Evolutionary conservation across 1,139 yeast genomes (phyloP).

Genomic region (Geotrichum histeridarum): DNA sequence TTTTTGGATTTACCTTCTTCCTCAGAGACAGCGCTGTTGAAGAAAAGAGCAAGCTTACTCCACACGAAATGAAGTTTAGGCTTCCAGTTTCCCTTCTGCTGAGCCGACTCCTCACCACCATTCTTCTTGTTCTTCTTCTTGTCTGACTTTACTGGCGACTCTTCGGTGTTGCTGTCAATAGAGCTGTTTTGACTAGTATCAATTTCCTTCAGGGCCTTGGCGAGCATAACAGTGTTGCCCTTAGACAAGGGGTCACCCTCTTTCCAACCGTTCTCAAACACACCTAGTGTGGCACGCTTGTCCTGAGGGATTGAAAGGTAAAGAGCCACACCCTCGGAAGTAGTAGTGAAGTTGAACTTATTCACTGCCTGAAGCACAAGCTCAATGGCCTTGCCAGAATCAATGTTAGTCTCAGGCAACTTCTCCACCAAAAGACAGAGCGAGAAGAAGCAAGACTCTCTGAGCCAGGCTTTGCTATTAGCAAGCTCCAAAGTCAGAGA

Average conservation of each 20-base stretch:
- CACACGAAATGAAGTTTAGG: slow-evolving; percentile 82
- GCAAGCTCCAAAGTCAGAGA: slow-evolving; percentile 56
- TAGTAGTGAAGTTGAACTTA: slow-evolving; percentile 51
- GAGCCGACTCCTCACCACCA: slow-evolving; percentile 28
- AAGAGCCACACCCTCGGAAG: slow-evolving; percentile 78
- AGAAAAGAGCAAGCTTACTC: slow-evolving; percentile 47
- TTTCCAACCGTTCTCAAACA: slow-evolving; percentile 53
- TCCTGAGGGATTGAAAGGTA: slow-evolving; percentile 49
- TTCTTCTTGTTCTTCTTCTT: slow-evolving; percentile 23
- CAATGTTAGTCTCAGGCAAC: slow-evolving; percentile 27
- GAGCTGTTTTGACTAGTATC: slow-evolving; percentile 36
- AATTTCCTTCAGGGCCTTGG: slow-evolving; percentile 63
- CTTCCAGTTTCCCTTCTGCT: slow-evolving; percentile 66
- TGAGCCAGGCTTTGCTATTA: slow-evolving; percentile 68
- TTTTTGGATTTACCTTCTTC: slow-evolving; percentile 37
- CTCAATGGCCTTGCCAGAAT: slow-evolving; percentile 34
- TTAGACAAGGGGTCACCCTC: slow-evolving; percentile 64
- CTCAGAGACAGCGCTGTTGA: slow-evolving; percentile 24
- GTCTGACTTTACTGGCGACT: slow-evolving; percentile 20
- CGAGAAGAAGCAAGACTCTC: slow-evolving; percentile 75
- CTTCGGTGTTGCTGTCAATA: slow-evolving; percentile 36
- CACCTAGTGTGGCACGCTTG: slow-evolving; percentile 35
- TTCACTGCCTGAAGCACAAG: slow-evolving; percentile 45
- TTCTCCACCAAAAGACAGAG: slow-evolving; percentile 50
- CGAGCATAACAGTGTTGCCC: slow-evolving; percentile 56